These are phyloP conservation scores for Cladophialophora immunda DNA, from an alignment of 2,329 filamentous ascomycete species.

Conservation along the genomic window DNA sequence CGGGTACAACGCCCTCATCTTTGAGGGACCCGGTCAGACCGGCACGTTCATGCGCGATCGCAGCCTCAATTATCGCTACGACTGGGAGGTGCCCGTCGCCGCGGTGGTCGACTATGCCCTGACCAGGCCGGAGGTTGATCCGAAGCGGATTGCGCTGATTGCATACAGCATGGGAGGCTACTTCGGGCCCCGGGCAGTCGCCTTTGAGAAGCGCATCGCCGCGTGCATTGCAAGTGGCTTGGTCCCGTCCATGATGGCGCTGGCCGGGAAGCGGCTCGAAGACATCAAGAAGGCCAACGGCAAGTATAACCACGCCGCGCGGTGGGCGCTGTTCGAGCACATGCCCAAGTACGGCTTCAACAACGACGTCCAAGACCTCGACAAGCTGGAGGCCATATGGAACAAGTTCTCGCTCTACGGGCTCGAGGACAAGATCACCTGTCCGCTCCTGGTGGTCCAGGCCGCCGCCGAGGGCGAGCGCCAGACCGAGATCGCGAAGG, in stretches of 20 bases:
- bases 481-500: conserved; percentile 4
- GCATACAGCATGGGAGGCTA: conserved; percentile 46
- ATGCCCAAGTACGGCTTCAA: conserved; percentile 28
- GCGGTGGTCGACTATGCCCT: conserved; percentile 46
- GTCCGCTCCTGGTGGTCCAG: conserved; percentile 20
- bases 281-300: background rate
- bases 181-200: conserved; percentile 45
- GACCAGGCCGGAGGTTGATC: conserved; percentile 39
- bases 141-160: conserved; percentile 41
- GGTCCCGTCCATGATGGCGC: conserved; percentile 5
- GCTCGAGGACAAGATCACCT: conserved; percentile 25
- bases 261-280: background rate
- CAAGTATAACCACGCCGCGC: conserved; percentile 9
- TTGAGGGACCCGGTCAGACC: conserved; percentile 48
- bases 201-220: conserved; percentile 43
- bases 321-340: conserved; percentile 19
- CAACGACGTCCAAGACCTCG: conserved; percentile 14
- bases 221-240: conserved; percentile 40
- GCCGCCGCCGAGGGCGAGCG: conserved; percentile 23
- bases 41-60: conserved; percentile 41
- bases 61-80: conserved; percentile 42
- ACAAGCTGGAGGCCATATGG: conserved; percentile 9
- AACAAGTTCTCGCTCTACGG: conserved; percentile 15
- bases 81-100: conserved; percentile 45
- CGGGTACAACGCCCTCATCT: conserved; percentile 46